Evolutionary conservation across 2,329 filamentous ascomycete species (phyloP), one percentile per base, ranked within the genome.

Genomic region (Pseudogymnoascus sp.): DNA sequence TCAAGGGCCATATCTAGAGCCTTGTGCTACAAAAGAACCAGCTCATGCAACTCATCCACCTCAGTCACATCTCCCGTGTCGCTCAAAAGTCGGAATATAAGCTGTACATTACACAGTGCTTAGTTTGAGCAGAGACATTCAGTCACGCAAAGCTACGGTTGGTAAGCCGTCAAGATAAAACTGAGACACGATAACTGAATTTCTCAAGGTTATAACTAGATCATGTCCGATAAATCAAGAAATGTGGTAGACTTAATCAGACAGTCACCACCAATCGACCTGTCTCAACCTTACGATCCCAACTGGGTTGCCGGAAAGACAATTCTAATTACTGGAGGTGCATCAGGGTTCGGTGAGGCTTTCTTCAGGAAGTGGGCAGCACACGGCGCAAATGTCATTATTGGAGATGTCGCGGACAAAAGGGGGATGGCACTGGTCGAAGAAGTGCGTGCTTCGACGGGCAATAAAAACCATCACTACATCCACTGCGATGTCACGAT

Each of bases 321-420:
- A 0, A 80, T 88, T 58, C 67, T 87, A 62, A 81, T 88, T 65
- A 88, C 85, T 0, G 85, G 85, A 50, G 85, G 82, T 28, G 83
- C 85, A 20, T 83, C 82, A 61, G 83, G 83, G 6, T 77, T 86
- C 63, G 84, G 84, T 2, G 79, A 80, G 9, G 77, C 76, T 18
- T 81, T 85, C 68, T 77, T 80, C 37, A 75, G 75, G 36, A 71
- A 76, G 62, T 84, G 82, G 80, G 82, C 83, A 9, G 68, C 71
- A 0, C 74, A 79, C 64, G 82, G 82, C 18, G 84, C 85, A 1
- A 80, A 82, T 64, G 73, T 89, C 53, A 76, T 87, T 65, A 76
- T 89, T 38, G 85, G 84, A 41, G 86, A 89, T 71, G 74, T 89
- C 67, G 81, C 83, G 68, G 75, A 79, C 61, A 65, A 71, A 15